These are phyloP conservation scores for Daucus carota DNA, from an alignment of 129 eudicot genomes.

Conservation along the genomic window DH1_v3.0 NC_030387.2:41426501-41427000, in stretches of 20 bases:
- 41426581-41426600: conserved; percentile 28
- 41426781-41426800: background rate
- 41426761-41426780: background rate
- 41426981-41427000: background rate
- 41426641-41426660: background rate
- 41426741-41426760: background rate
- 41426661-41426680: background rate
- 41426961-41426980: background rate
- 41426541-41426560: conserved; percentile 45
- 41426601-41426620: conserved; percentile 30
- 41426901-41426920: background rate
- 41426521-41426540: conserved; percentile 47
- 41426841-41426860: background rate
- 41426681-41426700: background rate
- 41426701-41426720: background rate
- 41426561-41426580: conserved; percentile 47
- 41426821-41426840: background rate
- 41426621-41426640: conserved; percentile 2
- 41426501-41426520: conserved; percentile 43
- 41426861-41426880: background rate
- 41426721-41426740: background rate
- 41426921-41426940: background rate
- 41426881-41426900: background rate
- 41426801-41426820: background rate
- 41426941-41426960: background rate